These are phyloP conservation scores for Zygoascus biomembranicola DNA, from an alignment of 805 yeast genomes.

Conservation along the genomic window DNA sequence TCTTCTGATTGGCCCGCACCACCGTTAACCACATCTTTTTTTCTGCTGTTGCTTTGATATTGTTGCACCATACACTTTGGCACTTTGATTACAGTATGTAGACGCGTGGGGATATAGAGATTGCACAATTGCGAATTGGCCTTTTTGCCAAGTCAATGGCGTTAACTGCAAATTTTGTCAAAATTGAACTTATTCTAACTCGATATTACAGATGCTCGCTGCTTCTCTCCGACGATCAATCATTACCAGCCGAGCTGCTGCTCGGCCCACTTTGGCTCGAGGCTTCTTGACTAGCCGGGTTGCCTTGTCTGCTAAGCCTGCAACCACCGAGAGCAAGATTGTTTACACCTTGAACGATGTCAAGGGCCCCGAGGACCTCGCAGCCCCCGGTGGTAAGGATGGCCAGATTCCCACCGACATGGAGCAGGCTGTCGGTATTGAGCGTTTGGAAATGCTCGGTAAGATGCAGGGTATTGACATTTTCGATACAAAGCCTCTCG, in stretches of 20 bases:
- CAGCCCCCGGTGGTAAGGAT: slow-evolving; percentile 82
- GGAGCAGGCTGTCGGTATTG: slow-evolving; percentile 98
- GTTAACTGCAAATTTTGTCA: no score
- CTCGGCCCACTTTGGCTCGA: not conserved
- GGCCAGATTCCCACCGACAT: slow-evolving; percentile 87
- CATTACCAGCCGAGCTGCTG: slow-evolving; percentile 1
- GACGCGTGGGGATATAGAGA: not conserved
- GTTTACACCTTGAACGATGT: slow-evolving; percentile 71
- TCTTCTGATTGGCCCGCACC: not conserved
- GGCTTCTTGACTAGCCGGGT: not conserved
- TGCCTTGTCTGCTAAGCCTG: not conserved
- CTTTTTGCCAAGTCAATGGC: no score
- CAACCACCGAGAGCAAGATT: slow-evolving; percentile 28
- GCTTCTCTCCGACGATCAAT: slow-evolving; percentile 2
- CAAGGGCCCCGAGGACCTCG: slow-evolving; percentile 63
- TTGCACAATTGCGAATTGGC: not conserved
- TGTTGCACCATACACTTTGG: not conserved
- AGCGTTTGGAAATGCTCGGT: slow-evolving; percentile 90
- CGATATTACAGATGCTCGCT: not conserved
- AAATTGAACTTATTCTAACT: not conserved
- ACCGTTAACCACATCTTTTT: not conserved
- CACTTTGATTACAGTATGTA: not conserved
- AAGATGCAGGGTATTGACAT: slow-evolving; percentile 92
- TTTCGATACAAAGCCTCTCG: slow-evolving; percentile 76
- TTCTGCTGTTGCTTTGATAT: not conserved